Base-by-base conservation (phyloP, 768 basidiomycete species). In the Mycena galopus region DNA sequence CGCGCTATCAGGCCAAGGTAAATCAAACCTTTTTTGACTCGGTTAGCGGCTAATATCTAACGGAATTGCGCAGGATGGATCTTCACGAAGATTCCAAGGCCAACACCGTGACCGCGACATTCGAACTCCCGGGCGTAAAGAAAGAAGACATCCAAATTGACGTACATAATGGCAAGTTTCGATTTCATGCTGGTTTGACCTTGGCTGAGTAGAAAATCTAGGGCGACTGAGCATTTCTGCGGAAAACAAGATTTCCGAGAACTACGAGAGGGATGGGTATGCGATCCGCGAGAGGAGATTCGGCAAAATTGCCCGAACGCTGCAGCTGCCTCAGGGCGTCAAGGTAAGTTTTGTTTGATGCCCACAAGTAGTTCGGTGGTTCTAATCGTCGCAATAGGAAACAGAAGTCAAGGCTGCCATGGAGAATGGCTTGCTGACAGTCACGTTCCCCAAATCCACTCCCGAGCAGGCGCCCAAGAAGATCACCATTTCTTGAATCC, bases 101-200 rank as follows among this genome's bases (percentile, higher is more conserved):
- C 57, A 90, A 90, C 77, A 78, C 81, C 2, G 87, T 91, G n/a
- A 89, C 87, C 2, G 91, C 90, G 35, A 80, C 84, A 6, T 90
- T 92, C 76, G 91, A 92, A 75, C 81, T 92, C 21, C 91, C 91
- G 2, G 90, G 90, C 25, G 33, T 91, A 57, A 83, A 83, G 72
- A 87, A 88, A 62, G 87, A 90, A 61, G 82, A 91, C 73, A 82
- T 92, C 55, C 78, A 80, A 56, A 86, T 92, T 71, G 89, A 90
- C 72, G 77, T 91, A 30, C 85, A 86, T 70, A 83, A 88, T 69
- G 85, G 86, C n/a, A n/a, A n/a, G n/a, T n/a, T n/a, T n/a, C n/a
- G n/a, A n/a, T n/a, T n/a, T n/a, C n/a, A n/a, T n/a, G n/a, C n/a
- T n/a, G n/a, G n/a, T n/a, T n/a, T n/a, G n/a, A n/a, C n/a, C n/a